phyloP scores from a whole-genome alignment of 495 filamentous ascomycete species.

The Aspergillus nidulans region DNA sequence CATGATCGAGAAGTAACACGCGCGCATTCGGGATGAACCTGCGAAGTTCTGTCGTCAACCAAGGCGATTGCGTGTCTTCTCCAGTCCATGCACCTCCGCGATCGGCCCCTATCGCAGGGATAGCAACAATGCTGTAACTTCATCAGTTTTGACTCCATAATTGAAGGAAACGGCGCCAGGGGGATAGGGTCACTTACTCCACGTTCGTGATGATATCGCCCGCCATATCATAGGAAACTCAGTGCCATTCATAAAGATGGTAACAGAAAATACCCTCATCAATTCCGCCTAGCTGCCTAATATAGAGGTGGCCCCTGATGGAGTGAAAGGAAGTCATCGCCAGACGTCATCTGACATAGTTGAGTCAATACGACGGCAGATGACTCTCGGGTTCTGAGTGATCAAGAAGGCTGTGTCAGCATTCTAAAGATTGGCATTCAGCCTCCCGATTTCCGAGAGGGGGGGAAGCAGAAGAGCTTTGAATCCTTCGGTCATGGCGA shows the following conservation, averaged over 20 bases:
- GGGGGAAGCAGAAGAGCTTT: neutral
- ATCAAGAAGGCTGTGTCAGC: constrained; percentile 5
- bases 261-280: neutral
- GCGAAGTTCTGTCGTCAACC: constrained; percentile 10
- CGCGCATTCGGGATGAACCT: constrained; percentile 38
- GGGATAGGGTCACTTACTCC: constrained; percentile 28
- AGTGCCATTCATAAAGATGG: neutral
- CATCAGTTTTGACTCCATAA: neutral
- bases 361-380: constrained; percentile 14
- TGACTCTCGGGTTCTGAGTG: constrained; percentile 10
- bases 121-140: constrained; percentile 34
- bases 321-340: constrained; percentile 1
- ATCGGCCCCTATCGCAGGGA: constrained; percentile 43
- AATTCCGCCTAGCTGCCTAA: neutral
- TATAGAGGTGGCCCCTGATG: neutral
- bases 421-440: constrained; percentile 4
- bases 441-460: constrained; percentile 6
- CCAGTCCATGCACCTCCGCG: constrained; percentile 33
- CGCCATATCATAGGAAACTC: constrained; percentile 5
- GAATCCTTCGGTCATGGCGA: constrained; percentile 4
- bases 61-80: constrained; percentile 9
- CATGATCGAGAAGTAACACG: constrained; percentile 54
- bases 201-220: constrained; percentile 25
- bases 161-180: constrained; percentile 1
- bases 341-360: constrained; percentile 18